Conservation (phyloP, 352 stramenopile genomes). For the Phytophthora citricola region DNA sequence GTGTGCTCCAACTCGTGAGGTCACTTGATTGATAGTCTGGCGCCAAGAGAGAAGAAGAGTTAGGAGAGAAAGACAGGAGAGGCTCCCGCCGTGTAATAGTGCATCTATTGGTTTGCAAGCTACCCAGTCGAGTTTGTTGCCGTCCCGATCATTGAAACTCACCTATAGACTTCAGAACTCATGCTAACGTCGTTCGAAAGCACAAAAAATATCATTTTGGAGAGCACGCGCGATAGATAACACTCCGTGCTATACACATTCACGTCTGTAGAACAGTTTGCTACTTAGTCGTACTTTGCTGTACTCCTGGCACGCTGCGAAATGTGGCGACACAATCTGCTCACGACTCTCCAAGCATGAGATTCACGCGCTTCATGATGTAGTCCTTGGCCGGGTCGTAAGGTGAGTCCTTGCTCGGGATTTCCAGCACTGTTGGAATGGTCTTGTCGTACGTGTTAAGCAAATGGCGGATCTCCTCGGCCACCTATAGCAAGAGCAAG, state of each 20-base stretch:
- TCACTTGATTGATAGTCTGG: constrained; percentile 3
- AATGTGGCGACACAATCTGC: constrained; percentile 3
- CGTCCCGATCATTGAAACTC: not conserved
- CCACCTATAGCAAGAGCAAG: constrained; percentile 65
- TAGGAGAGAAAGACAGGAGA: constrained; percentile 31
- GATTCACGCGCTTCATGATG: constrained; percentile 98
- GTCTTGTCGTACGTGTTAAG: constrained; percentile 98
- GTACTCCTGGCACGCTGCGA: not conserved
- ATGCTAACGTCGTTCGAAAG: constrained; percentile 2
- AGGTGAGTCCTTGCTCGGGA: constrained; percentile 95
- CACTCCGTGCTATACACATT: constrained; percentile 16
- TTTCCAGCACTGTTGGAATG: constrained; percentile 98
- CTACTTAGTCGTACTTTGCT: constrained; percentile 18
- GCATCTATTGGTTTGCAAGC: constrained; percentile 46
- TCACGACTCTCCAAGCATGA: constrained; percentile 88
- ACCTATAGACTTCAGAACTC: not conserved
- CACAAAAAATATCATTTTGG: constrained; percentile 17
- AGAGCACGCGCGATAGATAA: constrained; percentile 24
- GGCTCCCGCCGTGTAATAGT: constrained; percentile 44
- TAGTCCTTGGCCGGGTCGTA: constrained; percentile 99
- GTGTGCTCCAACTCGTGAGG: constrained; percentile 24
- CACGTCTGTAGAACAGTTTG: constrained; percentile 16
- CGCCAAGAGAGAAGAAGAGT: constrained; percentile 20
- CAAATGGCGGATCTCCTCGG: constrained; percentile 98
- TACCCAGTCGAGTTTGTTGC: not conserved